Conservation (phyloP, 805 yeast species). For the Lipomyces sp. region DNA sequence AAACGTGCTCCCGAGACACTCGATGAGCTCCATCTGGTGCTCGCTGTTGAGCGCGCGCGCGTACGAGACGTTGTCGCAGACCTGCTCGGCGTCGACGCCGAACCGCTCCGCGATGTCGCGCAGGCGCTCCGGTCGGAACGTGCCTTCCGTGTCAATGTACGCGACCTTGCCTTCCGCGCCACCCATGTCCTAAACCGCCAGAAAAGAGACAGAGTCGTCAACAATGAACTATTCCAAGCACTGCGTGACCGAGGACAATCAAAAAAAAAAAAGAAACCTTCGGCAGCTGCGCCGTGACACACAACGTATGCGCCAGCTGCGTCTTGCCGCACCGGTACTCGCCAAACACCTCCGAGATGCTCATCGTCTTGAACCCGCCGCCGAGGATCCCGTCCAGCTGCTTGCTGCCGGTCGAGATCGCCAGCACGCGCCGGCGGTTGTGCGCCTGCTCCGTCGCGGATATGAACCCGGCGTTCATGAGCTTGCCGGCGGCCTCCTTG, state of each 20-base stretch:
- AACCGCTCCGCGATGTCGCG: constrained; percentile 64
- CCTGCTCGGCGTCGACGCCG: constrained; percentile 62
- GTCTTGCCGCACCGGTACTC: constrained; percentile 80
- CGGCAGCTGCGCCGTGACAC: constrained; percentile 69
- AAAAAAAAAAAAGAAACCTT: constrained; percentile 1
- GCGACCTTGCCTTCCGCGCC: constrained; percentile 82
- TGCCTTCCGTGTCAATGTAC: constrained; percentile 77
- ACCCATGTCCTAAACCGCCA: constrained; percentile 46
- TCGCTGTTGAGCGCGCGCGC: constrained; percentile 76
- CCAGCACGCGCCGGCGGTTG: constrained; percentile 58
- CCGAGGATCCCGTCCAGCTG: constrained; percentile 66
- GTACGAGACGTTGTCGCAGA: constrained; percentile 60
- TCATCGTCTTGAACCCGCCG: constrained; percentile 74
- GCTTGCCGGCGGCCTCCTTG: constrained; percentile 66
- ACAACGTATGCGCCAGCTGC: constrained; percentile 74
- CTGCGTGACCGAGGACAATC: no score
- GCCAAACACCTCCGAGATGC: constrained; percentile 75
- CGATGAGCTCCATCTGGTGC: constrained; percentile 71
- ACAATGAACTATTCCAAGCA: no score
- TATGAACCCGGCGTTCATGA: constrained; percentile 65
- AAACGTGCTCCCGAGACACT: constrained; percentile 62
- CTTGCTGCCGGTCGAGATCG: constrained; percentile 68
- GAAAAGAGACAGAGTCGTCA: no score
- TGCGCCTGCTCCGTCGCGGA: constrained; percentile 69
- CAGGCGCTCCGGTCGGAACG: constrained; percentile 70